Percentiles rank a stretch among this genome's conserved stretches.
phyloP scores from a whole-genome alignment of 306 rosid genomes.

The Astragalus glycyphyllos region DNA sequence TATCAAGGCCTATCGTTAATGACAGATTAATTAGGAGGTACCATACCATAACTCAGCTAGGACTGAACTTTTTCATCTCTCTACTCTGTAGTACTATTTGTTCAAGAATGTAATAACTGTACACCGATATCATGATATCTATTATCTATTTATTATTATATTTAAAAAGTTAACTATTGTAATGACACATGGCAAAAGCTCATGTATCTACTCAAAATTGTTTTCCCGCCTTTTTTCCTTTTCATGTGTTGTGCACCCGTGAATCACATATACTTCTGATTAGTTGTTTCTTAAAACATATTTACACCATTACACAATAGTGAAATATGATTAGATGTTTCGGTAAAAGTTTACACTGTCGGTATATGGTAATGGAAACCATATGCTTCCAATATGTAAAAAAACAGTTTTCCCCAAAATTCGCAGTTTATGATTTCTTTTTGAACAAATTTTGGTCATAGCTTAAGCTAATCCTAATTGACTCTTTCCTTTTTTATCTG shows the following conservation, averaged over 20 bases:
- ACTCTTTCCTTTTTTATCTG: constrained; percentile 3
- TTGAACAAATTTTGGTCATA: not conserved
- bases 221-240: no score
- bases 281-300: no score
- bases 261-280: no score
- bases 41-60: not conserved
- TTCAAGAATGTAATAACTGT: not conserved
- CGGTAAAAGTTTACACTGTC: not conserved
- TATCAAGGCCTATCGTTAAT: not conserved
- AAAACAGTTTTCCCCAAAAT: not conserved
- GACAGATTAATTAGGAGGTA: not conserved
- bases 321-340: no score
- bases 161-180: no score
- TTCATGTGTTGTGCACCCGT: no score
- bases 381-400: not conserved
- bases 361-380: not conserved
- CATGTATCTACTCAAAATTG: no score
- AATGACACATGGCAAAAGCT: no score
- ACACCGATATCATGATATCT: not conserved
- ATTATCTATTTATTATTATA: no score
- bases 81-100: not conserved
- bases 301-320: no score
- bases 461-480: not conserved
- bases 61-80: not conserved
- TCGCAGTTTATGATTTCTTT: not conserved